phyloP scores from a whole-genome alignment of 225 moss, liverwort and hornwort genomes.

The Polytrichum commune region DNA sequence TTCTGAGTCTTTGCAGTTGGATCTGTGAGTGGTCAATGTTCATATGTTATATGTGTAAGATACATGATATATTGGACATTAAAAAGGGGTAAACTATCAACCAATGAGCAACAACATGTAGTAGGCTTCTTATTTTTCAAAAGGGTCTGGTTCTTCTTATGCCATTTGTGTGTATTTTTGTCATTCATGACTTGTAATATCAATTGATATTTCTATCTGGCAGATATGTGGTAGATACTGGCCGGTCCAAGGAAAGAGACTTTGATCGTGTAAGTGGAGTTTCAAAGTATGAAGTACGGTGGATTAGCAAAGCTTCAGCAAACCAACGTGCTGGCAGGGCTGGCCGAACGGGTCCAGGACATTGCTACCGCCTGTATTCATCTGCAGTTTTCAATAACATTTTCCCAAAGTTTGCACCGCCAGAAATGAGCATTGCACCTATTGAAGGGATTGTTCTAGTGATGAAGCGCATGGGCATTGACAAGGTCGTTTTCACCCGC shows the following conservation, averaged over 20 bases:
- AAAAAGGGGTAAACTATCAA: not conserved
- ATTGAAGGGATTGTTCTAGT: slow-evolving; percentile 94
- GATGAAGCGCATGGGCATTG: slow-evolving; percentile 99
- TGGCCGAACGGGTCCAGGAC: slow-evolving; percentile 94
- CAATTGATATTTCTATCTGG: not conserved
- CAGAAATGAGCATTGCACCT: slow-evolving; percentile 86
- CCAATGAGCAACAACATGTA: not conserved
- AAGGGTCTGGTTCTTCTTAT: not conserved
- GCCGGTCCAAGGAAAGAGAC: slow-evolving; percentile 89
- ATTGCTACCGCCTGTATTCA: slow-evolving; percentile 97
- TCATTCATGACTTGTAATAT: not conserved
- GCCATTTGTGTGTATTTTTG: not conserved
- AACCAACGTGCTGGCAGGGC: slow-evolving; percentile 97
- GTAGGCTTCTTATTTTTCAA: not conserved
- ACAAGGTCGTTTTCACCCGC: slow-evolving; percentile 51
- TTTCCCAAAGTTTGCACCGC: slow-evolving; percentile 76
- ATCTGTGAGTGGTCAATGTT: too few relatives aligned
- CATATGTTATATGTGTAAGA: too few relatives aligned
- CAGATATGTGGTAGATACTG: slow-evolving; percentile 91
- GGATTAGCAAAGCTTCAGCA: slow-evolving; percentile 99
- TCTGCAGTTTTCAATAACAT: slow-evolving; percentile 86
- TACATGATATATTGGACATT: too few relatives aligned
- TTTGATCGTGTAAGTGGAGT: slow-evolving; percentile 80
- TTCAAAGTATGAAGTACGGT: slow-evolving; percentile 87
- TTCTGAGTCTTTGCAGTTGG: too few relatives aligned